Evolutionary conservation across 2,329 filamentous ascomycete genomes (phyloP), one percentile per base, ranked within the genome.

Genomic region (Geoglossum cookeanum): DNA sequence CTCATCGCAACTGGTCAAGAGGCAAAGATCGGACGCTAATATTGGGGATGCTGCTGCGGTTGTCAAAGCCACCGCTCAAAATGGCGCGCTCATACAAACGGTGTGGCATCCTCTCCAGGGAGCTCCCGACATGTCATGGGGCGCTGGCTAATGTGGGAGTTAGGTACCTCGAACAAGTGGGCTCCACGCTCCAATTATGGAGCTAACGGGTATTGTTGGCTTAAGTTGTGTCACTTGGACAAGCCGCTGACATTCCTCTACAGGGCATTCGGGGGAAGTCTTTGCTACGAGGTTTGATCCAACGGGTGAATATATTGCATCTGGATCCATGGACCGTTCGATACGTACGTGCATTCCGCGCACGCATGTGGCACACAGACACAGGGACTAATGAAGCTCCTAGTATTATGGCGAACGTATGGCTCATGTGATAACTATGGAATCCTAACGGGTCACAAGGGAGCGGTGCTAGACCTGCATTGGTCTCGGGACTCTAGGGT

Each of bases 361-460:
- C 15, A 22, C 33, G 27, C 49, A 29, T 22, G 8, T 44, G 35
- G 37, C 52, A n/a, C 27, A 54, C 11, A 45, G 39, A n/a, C 27
- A 54, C 11, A 45, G 39, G 56, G 11, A 27, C 42, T 44, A 29
- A 27, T 58, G n/a, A 59, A 67, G 57, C 42, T 15, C 22, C 22
- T 59, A 94, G 87, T 97, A 71, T 78, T 98, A 33, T 98, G 92
- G 92, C 81, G 85, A 65, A 94, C 90, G 1, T 89, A 91, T 60
- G 91, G 89, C 65, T 79, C 88, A 64, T 96, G 91, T 72, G 87
- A 94, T 66, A 98, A 98, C 72, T 96, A 96, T 66, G 90, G 91
- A 59, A 74, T 87, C 32, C 75, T 98, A 56, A 88, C 76, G 7
- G 92, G 92, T 37, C 92, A 98, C 73, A 89, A 87, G 67, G 88